A percentile compares a stretch with the other conserved stretches of the same genome.
phyloP scores from a whole-genome alignment of 2,329 filamentous ascomycete species.

The Talaromyces rugulosus region DNA sequence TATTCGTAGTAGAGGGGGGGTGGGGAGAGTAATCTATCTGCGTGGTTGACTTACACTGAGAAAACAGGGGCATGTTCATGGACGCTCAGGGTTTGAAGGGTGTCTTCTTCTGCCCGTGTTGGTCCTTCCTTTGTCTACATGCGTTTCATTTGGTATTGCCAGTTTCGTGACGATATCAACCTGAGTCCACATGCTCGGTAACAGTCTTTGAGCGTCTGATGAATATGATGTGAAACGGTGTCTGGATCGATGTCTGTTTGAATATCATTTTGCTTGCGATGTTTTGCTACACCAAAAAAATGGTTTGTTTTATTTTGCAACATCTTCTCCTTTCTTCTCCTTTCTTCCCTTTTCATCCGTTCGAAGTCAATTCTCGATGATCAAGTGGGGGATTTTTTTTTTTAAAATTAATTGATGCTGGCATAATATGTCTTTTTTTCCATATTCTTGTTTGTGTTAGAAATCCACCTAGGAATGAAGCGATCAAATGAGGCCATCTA shows the following conservation, averaged over 20 bases:
- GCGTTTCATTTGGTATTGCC: slow-evolving; percentile 1
- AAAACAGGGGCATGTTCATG: slow-evolving; percentile 97
- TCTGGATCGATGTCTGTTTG: not conserved
- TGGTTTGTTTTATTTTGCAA: not conserved
- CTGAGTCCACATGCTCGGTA: too few relatives aligned
- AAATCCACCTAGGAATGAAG: too few relatives aligned
- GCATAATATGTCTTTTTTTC: not conserved
- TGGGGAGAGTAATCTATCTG: too few relatives aligned
- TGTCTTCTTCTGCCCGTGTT: slow-evolving; percentile 58
- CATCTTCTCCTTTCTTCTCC: too few relatives aligned
- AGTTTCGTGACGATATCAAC: not conserved
- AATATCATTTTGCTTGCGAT: too few relatives aligned
- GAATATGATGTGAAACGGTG: slow-evolving; percentile 5
- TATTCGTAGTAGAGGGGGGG: not conserved
- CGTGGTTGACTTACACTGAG: slow-evolving; percentile 84
- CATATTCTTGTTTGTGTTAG: too few relatives aligned
- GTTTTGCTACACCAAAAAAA: not conserved
- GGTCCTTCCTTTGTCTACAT: slow-evolving; percentile 3
- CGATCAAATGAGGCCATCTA: too few relatives aligned
- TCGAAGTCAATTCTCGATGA: not conserved
- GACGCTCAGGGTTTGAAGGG: slow-evolving; percentile 78
- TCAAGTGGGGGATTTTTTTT: not conserved
- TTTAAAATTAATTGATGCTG: not conserved
- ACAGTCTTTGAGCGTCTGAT: slow-evolving; percentile 3
- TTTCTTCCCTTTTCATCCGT: not conserved